phyloP scores from a whole-genome alignment of 352 stramenopile genomes.

The Aphanomyces euteiches region DNA sequence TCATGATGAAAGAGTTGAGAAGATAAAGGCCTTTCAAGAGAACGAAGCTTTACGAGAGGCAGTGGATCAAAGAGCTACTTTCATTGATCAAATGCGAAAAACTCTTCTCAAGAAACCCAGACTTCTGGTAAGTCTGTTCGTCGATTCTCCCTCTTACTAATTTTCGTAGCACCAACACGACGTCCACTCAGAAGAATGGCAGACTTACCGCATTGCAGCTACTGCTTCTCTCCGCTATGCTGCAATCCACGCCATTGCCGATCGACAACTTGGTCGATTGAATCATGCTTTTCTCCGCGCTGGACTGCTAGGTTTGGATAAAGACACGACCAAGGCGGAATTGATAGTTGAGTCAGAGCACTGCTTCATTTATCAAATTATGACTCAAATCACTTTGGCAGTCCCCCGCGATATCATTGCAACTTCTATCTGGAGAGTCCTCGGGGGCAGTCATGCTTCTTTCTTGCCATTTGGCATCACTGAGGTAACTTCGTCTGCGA shows the following conservation, averaged over 20 bases:
- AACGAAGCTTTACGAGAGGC: constrained; percentile 2
- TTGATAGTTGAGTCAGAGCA: not conserved
- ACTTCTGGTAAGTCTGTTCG: not conserved
- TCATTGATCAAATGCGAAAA: not conserved
- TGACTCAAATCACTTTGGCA: not conserved
- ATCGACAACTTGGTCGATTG: constrained; percentile 9
- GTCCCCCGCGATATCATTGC: not conserved
- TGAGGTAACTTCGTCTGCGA: not conserved
- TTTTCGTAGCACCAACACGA: constrained; percentile 4
- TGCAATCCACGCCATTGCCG: constrained; percentile 21
- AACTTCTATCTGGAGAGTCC: not conserved
- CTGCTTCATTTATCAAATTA: not conserved
- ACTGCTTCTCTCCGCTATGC: not conserved
- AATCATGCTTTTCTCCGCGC: not conserved
- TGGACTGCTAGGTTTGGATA: not conserved
- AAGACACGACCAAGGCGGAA: not conserved
- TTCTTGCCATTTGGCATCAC: not conserved
- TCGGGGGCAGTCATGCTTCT: not conserved
- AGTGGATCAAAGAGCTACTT: not conserved
- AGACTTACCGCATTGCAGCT: constrained; percentile 2
- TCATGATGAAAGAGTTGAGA: not conserved
- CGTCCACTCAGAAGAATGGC: constrained; percentile 5
- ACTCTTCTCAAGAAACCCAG: not conserved
- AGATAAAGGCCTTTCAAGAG: not conserved
- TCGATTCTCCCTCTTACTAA: not conserved